Base-by-base conservation (phyloP, 768 basidiomycete genomes). In the Boletales sp. region DNA sequence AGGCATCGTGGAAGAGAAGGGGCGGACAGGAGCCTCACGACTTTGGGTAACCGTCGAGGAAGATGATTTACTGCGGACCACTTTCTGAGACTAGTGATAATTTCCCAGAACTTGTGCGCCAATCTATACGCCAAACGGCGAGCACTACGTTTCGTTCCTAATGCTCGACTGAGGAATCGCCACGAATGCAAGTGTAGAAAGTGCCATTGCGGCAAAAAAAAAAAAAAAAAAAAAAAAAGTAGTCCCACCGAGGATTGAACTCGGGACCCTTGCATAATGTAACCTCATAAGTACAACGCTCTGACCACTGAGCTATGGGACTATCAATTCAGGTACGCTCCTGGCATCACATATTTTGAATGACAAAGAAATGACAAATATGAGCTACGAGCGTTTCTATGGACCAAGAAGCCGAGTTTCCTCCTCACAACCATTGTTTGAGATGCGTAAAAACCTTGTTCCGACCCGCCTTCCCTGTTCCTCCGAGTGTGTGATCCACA, bases 401-500 rank as follows among this genome's bases (percentile, higher is more conserved):
- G 67, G 58, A 41, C 70, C 73, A 59, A 57, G 49, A 36, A 63
- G 51, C 17, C 48, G 53, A 7, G 48, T 41, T 28, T 76, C 74
- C 57, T 80, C 79, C 46, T 65, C 57, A 46, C 74, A 77, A 44
- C 71, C 72, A n/a, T 73, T 72, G 11, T 60, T 62, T 12, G 72
- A 69, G 39, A 82, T 64, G 19, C 76, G 73, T 19, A 87, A 63
- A 57, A 83, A 86, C 53, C 87, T 72, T 2, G 81, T 89, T 13
- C 89, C 91, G 35, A 87, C 80, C 46, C 89, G 74, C 55, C 77
- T 70, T 5, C 82, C 87, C 65, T 93, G 91, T 54, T 90, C 86
- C 3, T 83, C 81, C 0, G 87, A 89, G 64, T 93, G 91, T 0
- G 92, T 94, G 52, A 94, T 90, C 91, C 91, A 94, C 4, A 94